phyloP scores from a whole-genome alignment of 345 rosid genomes.

The Syzygium oleosum region DNA sequence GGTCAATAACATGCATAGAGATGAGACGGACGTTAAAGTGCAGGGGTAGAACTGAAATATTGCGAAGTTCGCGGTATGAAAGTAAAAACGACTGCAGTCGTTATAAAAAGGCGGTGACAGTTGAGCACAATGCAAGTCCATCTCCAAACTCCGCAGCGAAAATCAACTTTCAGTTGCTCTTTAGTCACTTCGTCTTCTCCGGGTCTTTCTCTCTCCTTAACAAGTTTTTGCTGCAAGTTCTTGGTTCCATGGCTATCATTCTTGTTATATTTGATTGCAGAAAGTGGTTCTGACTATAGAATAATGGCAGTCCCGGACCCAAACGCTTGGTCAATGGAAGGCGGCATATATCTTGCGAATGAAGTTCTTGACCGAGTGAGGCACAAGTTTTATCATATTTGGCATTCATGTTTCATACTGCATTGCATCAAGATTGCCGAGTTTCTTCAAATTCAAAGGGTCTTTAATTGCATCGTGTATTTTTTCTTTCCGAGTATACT shows the following conservation, averaged over 20 bases:
- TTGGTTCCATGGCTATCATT: background rate
- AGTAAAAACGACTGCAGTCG: too few species aligned
- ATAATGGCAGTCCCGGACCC: background rate
- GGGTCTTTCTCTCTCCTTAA: too few species aligned
- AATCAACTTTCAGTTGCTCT: too few species aligned
- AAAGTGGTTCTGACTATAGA: background rate
- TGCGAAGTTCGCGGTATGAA: too few species aligned
- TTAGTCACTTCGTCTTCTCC: too few species aligned
- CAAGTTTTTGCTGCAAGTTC: too few species aligned
- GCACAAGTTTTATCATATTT: background rate
- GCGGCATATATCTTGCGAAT: background rate
- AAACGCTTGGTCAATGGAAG: background rate
- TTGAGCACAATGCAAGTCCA: too few species aligned
- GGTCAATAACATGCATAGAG: too few species aligned
- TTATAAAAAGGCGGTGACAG: too few species aligned
- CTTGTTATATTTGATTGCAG: background rate
- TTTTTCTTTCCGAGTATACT: rapidly evolving
- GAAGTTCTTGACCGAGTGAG: background rate
- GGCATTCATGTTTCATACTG: background rate
- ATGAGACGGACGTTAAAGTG: too few species aligned
- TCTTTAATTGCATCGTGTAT: background rate
- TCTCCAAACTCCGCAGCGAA: too few species aligned
- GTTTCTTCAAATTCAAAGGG: background rate
- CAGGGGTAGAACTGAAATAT: too few species aligned
- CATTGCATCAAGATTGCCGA: background rate